A percentile compares a stretch with the other conserved stretches of the same genome.
Evolutionary conservation across 2,329 filamentous ascomycete species (phyloP).

Genomic region (Rutstroemia sp.): DNA sequence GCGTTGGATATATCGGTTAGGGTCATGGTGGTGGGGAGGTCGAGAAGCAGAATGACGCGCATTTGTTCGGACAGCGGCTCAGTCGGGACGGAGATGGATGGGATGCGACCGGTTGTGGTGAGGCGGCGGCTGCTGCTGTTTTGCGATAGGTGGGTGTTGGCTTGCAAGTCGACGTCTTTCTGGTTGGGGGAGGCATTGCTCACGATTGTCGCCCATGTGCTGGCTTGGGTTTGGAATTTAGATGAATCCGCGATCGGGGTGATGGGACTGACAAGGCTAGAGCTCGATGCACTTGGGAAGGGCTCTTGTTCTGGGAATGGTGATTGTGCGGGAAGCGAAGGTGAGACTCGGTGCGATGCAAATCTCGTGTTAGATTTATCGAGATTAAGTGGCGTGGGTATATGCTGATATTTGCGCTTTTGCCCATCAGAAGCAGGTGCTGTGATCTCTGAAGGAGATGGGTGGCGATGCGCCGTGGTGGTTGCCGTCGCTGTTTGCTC

Average conservation of each 20-base stretch:
- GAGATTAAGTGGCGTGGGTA: constrained; percentile 2
- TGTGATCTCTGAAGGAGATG: neutral
- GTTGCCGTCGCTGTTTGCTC: neutral
- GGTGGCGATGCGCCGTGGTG: neutral
- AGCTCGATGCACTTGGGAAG: neutral
- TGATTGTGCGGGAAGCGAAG: constrained; percentile 1
- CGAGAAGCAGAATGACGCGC: constrained; percentile 24
- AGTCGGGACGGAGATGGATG: neutral
- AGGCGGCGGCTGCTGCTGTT: neutral
- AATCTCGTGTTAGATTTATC: neutral
- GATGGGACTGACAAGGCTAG: neutral
- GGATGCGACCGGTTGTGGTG: constrained; percentile 4
- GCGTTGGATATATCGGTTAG: constrained; percentile 24
- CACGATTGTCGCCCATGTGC: constrained; percentile 25
- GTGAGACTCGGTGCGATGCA: neutral
- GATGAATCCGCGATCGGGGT: neutral
- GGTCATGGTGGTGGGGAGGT: constrained; percentile 21
- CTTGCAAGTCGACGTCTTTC: constrained; percentile 16
- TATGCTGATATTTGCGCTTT: neutral
- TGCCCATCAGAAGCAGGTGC: neutral
- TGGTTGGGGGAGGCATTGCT: constrained; percentile 12
- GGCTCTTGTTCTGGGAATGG: neutral
- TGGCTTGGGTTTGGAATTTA: constrained; percentile 8
- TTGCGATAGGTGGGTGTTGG: neutral
- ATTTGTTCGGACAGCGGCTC: constrained; percentile 18